These are phyloP conservation scores for Thalassia testudinum DNA, from an alignment of 116 monocot species.

Conservation along the genomic window DNA sequence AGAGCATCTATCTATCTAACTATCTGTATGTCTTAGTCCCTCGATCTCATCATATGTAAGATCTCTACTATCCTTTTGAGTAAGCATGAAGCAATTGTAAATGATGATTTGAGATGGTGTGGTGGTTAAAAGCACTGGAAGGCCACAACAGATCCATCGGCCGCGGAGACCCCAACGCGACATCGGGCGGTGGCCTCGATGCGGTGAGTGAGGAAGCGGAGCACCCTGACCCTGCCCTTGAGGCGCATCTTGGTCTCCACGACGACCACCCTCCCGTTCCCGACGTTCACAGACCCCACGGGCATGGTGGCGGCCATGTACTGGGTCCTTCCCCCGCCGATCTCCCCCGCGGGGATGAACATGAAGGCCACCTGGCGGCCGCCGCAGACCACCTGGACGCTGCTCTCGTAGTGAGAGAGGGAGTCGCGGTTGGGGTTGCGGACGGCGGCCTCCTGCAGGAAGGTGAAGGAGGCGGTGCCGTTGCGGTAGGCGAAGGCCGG, in stretches of 20 bases:
- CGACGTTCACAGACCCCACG: slow-evolving; percentile 11
- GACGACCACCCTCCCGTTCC: slow-evolving; percentile 36
- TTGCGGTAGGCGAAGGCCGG: slow-evolving; percentile 20
- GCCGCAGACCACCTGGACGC: slow-evolving; percentile 31
- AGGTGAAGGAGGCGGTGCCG: slow-evolving; percentile 42
- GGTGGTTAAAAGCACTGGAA: slow-evolving; percentile 30
- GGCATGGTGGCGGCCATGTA: slow-evolving; percentile 63
- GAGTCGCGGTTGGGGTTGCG: slow-evolving; percentile 60
- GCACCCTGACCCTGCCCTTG: slow-evolving; percentile 39
- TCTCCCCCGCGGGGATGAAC: slow-evolving; percentile 95
- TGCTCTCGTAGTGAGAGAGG: slow-evolving; percentile 79
- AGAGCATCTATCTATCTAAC: no score
- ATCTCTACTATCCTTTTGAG: no score
- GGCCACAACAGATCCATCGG: slow-evolving; percentile 44
- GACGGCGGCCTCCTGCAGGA: slow-evolving; percentile 29
- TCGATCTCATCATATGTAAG: no score
- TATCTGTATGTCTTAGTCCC: no score
- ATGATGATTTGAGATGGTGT: no score
- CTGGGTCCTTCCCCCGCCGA: slow-evolving; percentile 68
- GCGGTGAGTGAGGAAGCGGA: slow-evolving; percentile 62
- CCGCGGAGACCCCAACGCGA: slow-evolving; percentile 27
- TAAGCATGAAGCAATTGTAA: no score
- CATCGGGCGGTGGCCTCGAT: slow-evolving; percentile 48
- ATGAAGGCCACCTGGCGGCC: slow-evolving; percentile 61
- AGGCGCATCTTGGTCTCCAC: slow-evolving; percentile 59